These are phyloP conservation scores for Alternaria brassicae DNA, from an alignment of 2,329 filamentous ascomycete species.

Conservation along the genomic window DNA sequence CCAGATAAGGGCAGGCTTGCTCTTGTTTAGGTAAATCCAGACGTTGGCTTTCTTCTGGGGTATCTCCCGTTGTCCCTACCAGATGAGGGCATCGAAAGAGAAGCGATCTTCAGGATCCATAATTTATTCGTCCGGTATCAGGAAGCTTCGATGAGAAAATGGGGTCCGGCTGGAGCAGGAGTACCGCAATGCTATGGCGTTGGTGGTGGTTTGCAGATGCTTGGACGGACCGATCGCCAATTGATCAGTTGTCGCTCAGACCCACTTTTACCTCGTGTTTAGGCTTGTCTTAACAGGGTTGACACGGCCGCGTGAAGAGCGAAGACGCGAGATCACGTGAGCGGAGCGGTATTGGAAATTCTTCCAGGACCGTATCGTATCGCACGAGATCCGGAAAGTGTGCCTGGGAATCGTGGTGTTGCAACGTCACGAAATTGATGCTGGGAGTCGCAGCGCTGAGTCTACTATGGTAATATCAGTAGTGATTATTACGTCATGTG, in stretches of 20 bases:
- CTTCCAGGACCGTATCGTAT: no score
- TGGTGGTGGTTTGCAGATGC: background rate
- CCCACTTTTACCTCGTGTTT: background rate
- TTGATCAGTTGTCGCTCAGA: background rate
- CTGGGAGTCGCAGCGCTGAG: no score
- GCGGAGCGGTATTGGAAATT: no score
- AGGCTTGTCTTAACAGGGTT: background rate
- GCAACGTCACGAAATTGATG: background rate
- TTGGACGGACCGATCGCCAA: background rate
- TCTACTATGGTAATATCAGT: no score
- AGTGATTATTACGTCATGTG: background rate
- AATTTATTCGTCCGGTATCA: background rate
- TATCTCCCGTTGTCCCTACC: background rate
- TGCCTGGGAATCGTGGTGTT: background rate
- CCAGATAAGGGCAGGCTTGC: background rate
- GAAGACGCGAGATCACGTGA: no score
- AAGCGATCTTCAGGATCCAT: background rate
- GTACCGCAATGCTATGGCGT: background rate
- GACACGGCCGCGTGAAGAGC: no score
- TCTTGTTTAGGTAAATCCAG: background rate
- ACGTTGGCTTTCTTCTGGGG: background rate
- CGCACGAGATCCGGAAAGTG: no score
- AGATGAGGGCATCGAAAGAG: background rate
- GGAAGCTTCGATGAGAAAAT: background rate
- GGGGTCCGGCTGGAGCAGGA: rapidly evolving